Evolutionary conservation across 306 rosid species (phyloP), one percentile per base, ranked within the genome.

Genomic region (Fagus sylvatica): DNA sequence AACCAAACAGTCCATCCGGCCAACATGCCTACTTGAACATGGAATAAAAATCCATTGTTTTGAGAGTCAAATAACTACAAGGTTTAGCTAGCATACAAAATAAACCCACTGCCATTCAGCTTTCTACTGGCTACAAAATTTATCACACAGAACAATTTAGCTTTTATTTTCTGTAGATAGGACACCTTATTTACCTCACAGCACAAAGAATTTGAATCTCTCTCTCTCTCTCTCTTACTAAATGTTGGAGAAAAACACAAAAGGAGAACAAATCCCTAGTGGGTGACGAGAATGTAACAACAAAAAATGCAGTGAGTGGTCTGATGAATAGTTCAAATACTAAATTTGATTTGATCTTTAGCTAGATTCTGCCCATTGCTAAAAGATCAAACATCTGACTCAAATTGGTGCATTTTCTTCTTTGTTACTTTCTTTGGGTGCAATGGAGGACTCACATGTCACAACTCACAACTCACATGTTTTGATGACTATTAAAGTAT

Each of bases 151-250:
- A 72, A n/a, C 53, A n/a, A 67, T 51, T 76, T 16, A 15, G 1
- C 0, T 1, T 42, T n/a, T 22, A 11, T 53, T 67, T 73, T 56
- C 30, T 39, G 8, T 4, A 17, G 46, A 70, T n/a, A n/a, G 75
- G 72, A 53, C 41, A 62, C 46, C 49, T 64, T 84, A 73, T 81
- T 22, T 83, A 79, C 42, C 55, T 15, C 60, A 10, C 46, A n/a
- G 43, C 22, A 74, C 22, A 53, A 53, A 79, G 83, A 79, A 75
- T 54, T 79, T 71, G 70, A 78, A 85, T 83, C 69, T 41, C 76
- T 85, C 80, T 59, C 86, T 83, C 54, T 83, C 54, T 86, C 83
- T 69, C 74, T 78, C 74, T 71, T 53, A 77, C 86, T 74, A 82
- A 76, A 74, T 53, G 86, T 72, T 69, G 68, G 36, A 30, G 76